Evolutionary conservation across 1,139 yeast genomes (phyloP).

Genomic region (Candida gigantensis): DNA sequence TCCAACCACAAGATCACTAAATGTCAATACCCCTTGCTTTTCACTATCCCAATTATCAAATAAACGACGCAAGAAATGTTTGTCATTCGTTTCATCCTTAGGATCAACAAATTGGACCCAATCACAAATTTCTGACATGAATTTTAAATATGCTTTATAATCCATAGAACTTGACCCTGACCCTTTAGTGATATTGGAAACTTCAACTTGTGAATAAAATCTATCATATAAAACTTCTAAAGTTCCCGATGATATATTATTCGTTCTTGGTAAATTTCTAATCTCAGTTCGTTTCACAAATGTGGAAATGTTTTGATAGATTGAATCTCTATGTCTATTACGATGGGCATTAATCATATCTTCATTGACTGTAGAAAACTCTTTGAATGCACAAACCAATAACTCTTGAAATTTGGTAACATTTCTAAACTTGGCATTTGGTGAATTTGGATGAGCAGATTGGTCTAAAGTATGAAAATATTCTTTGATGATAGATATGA

Average conservation of each 20-base stretch:
- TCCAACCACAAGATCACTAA: conserved; percentile 73
- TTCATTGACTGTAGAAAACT: conserved; percentile 79
- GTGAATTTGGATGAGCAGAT: conserved; percentile 74
- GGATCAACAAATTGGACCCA: conserved; percentile 53
- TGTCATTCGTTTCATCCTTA: conserved; percentile 29
- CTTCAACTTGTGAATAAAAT: conserved; percentile 74
- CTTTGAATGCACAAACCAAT: conserved; percentile 88
- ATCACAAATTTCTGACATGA: conserved; percentile 79
- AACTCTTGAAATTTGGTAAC: conserved; percentile 88
- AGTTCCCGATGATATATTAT: conserved; percentile 57
- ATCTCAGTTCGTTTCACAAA: conserved; percentile 92
- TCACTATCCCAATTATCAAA: conserved; percentile 72
- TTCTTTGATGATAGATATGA: conserved; percentile 79
- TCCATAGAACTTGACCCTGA: conserved; percentile 74
- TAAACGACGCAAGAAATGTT: conserved; percentile 56
- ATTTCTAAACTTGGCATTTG: conserved; percentile 61
- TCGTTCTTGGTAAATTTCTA: conserved; percentile 76
- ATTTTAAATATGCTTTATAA: conserved; percentile 66
- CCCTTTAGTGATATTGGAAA: conserved; percentile 63
- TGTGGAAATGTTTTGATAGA: conserved; percentile 80
- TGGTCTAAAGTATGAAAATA: conserved; percentile 80
- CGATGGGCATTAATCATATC: conserved; percentile 70
- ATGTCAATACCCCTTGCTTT: conserved; percentile 54
- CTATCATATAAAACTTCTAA: conserved; percentile 79
- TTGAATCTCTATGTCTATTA: conserved; percentile 69